These are phyloP conservation scores for Mallotus repandus DNA, from an alignment of 441 rosid genomes.

Conservation along the genomic window DNA sequence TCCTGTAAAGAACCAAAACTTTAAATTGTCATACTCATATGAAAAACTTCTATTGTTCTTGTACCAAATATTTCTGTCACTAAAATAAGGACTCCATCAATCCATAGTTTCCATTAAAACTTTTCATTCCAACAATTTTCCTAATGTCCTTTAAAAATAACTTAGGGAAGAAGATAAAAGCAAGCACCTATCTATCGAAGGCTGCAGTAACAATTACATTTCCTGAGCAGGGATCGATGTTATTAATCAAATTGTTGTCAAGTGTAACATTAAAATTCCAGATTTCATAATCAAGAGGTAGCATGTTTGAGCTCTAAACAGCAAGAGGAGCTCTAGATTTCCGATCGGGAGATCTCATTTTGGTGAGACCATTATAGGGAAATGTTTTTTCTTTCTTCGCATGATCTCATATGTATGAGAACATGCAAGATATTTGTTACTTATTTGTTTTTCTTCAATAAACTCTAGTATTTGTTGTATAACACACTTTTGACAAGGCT, in stretches of 20 bases:
- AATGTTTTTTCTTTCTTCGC: background rate
- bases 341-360: background rate
- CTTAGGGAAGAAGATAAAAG: background rate
- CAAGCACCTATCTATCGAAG: background rate
- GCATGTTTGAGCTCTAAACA: background rate
- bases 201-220: background rate
- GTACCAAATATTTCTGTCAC: background rate
- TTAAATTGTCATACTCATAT: background rate
- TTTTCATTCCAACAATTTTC: background rate
- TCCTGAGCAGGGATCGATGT: background rate
- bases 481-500: background rate
- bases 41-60: background rate
- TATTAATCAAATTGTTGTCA: background rate
- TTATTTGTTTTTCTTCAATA: background rate
- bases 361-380: background rate
- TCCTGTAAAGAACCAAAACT: conserved; percentile 20
- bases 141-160: background rate
- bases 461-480: background rate
- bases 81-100: background rate
- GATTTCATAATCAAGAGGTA: background rate
- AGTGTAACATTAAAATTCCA: background rate
- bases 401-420: background rate
- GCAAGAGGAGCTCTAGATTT: background rate
- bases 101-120: conserved; percentile 1
- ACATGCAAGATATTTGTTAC: too few species aligned